phyloP scores from a whole-genome alignment of 768 basidiomycete genomes.

The Russula sp. region DNA sequence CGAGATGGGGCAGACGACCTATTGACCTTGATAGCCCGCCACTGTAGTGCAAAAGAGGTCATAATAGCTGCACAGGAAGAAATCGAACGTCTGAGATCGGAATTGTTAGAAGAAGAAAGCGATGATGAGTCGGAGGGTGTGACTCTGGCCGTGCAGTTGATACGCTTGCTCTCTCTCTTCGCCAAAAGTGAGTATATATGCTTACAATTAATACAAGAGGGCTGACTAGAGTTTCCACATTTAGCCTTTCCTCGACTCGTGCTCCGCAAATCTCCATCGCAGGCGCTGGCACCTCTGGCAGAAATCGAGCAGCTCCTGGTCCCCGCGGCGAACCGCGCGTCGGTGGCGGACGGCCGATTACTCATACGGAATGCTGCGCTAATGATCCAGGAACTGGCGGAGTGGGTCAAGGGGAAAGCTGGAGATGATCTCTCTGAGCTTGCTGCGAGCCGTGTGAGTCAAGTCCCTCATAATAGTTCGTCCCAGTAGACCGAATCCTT shows the following conservation, averaged over 20 bases:
- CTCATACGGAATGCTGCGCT: conserved; percentile 18
- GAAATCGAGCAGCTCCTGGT: conserved; percentile 24
- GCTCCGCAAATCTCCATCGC: conserved; percentile 22
- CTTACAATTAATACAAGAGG: not conserved
- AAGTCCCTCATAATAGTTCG: not conserved
- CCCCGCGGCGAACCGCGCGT: not conserved
- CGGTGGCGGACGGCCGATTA: conserved; percentile 18
- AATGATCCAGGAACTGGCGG: conserved; percentile 17
- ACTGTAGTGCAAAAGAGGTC: conserved; percentile 43
- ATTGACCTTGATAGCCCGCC: conserved; percentile 36
- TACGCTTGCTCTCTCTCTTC: conserved; percentile 33
- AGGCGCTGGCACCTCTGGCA: conserved; percentile 13
- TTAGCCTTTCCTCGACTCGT: conserved; percentile 34
- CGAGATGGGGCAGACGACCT: conserved; percentile 37
- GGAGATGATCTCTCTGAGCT: conserved; percentile 17
- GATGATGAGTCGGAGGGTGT: conserved; percentile 8
- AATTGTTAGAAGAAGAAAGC: conserved; percentile 28
- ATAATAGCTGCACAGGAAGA: conserved; percentile 44
- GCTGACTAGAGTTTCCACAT: not conserved
- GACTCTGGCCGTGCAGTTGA: conserved; percentile 28
- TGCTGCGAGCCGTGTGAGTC: conserved; percentile 19
- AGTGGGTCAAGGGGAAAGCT: conserved; percentile 17
- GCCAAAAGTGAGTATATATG: conserved; percentile 26
- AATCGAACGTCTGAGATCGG: conserved; percentile 36
- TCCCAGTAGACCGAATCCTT: not conserved